These are phyloP conservation scores for Pythium utonaiense DNA, from an alignment of 352 stramenopile species.

Conservation along the genomic window DNA sequence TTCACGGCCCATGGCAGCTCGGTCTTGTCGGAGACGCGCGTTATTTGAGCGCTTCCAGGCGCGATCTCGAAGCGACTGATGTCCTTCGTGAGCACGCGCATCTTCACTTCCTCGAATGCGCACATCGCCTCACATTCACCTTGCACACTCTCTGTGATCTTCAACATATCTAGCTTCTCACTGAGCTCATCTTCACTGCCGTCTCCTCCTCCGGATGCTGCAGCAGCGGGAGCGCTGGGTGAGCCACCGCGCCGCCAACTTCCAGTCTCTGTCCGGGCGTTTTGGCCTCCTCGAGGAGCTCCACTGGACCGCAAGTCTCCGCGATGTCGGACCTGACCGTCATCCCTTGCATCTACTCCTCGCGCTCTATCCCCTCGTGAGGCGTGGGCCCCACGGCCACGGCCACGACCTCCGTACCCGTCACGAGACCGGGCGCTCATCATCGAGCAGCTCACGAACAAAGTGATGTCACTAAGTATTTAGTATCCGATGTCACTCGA, in stretches of 20 bases:
- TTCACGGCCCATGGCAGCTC: slow-evolving; percentile 19
- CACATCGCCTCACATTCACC: slow-evolving; percentile 23
- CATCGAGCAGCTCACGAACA: background rate
- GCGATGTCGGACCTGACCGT: background rate
- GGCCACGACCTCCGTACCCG: background rate
- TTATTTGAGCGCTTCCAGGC: background rate
- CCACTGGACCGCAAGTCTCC: background rate
- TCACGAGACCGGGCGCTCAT: background rate
- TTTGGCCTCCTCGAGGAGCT: background rate
- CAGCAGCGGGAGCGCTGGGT: no score
- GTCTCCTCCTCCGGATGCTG: background rate
- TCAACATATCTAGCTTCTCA: background rate
- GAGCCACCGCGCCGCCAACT: background rate
- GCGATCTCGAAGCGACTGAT: slow-evolving; percentile 26
- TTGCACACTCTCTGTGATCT: background rate
- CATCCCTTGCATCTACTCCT: background rate
- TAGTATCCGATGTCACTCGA: background rate
- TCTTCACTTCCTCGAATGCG: slow-evolving; percentile 6
- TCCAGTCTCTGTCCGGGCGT: background rate
- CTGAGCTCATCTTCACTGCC: background rate
- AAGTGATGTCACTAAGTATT: background rate
- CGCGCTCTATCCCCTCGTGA: background rate
- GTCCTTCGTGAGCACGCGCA: slow-evolving; percentile 16
- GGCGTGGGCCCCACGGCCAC: background rate
- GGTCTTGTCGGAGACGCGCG: background rate